Evolutionary conservation across 2,329 filamentous ascomycete genomes (phyloP), one percentile per base, ranked within the genome.

Genomic region (Xylariaceae sp.): DNA sequence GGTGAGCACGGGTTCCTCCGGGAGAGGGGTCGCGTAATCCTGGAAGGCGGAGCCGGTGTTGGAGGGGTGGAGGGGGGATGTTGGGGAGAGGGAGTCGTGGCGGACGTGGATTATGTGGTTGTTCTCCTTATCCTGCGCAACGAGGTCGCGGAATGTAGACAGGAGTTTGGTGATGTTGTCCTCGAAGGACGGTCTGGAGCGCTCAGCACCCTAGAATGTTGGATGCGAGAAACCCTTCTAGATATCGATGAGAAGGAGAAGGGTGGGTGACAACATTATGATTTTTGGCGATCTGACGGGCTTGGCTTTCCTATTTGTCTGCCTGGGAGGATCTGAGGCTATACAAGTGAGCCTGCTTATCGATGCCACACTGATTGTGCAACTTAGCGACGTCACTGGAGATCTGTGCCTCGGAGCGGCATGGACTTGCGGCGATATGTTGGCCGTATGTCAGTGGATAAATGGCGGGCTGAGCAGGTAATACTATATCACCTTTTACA

Each of bases 211-310:
- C 27, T 16, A 32, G 27, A 66, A 58, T 3, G 64, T 63, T 10
- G 58, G 61, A 27, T 69, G 59, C 14, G 51, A 57, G 55, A 76
- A 71, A 36, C 55, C 71, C 20, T 64, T 55, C 57, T 75, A 72
- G 32, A 72, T 67, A 57, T 76, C 72, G 42, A 76, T 72, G 10
- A 76, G 56, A 41, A 76, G 61, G 25, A 76, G 62, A 17, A 17
- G 20, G 3, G 33, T 22, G 41, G 39, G 14, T 22, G 39, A 3
- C 32, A 44, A 37, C 48, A 50, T 50, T 16, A 17, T 40, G 33
- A 32, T 21, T 3, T n/a, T 17, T 17, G 19, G 8, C 11, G n/a
- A n/a, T n/a, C n/a, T n/a, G n/a, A n/a, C n/a, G n/a, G n/a, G n/a
- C n/a, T n/a, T n/a, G n/a, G n/a, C n/a, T n/a, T n/a, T n/a, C n/a